Conservation (phyloP, 805 yeast species). For the Starmerella vaccinii region DNA sequence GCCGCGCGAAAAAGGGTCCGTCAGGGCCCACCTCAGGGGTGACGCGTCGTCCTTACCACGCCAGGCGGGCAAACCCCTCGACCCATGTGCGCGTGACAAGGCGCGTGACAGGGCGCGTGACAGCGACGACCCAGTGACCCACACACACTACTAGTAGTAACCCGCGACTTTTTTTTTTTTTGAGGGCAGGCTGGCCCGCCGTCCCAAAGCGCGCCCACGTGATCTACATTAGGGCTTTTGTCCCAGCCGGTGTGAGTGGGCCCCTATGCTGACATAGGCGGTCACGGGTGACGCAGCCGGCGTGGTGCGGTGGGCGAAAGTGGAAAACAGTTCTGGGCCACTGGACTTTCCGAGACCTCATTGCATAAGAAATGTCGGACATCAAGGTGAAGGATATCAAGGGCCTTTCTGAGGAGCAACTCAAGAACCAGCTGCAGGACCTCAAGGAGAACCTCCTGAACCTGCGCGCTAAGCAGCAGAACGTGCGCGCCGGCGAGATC, state of each 20-base stretch:
- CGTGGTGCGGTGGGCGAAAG: not conserved
- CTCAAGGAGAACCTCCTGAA: slow-evolving; percentile 93
- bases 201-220: not conserved
- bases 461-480: slow-evolving; percentile 81
- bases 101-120: too few species aligned
- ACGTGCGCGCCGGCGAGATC: slow-evolving; percentile 69
- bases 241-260: not conserved
- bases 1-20: not conserved
- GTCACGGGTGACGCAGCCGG: slow-evolving; percentile 8
- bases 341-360: slow-evolving; percentile 4
- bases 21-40: too few species aligned
- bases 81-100: not conserved
- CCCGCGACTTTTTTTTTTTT: too few species aligned
- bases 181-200: not conserved
- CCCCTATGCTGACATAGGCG: not conserved
- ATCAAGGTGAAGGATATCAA: slow-evolving; percentile 92
- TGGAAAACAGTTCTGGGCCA: slow-evolving; percentile 4
- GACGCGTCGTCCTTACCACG: slow-evolving; percentile 1
- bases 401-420: slow-evolving; percentile 93
- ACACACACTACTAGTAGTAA: too few species aligned
- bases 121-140: too few species aligned
- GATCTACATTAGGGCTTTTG: slow-evolving; percentile 2
- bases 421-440: slow-evolving; percentile 87
- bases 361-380: slow-evolving; percentile 22
- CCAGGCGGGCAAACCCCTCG: not conserved